Percentiles rank a stretch among this genome's conserved stretches.
These are phyloP conservation scores for Starmerella apis DNA, from an alignment of 805 yeast genomes.

Conservation along the genomic window DNA sequence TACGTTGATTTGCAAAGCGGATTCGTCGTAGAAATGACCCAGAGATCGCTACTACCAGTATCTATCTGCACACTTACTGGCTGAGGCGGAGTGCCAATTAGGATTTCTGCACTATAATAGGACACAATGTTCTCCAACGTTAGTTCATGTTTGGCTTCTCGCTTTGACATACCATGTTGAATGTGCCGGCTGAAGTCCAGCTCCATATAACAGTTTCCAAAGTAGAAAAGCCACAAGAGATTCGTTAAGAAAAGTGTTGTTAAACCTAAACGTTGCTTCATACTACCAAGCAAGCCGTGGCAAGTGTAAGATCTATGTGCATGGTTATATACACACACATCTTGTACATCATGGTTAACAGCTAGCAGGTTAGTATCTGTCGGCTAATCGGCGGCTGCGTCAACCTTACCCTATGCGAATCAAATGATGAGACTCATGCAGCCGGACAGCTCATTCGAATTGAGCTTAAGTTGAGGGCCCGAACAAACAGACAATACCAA, in stretches of 20 bases:
- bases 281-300: too few species aligned
- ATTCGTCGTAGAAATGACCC: slow-evolving; percentile 46
- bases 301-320: too few species aligned
- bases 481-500: too few species aligned
- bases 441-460: not conserved
- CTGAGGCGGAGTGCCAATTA: slow-evolving; percentile 51
- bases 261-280: too few species aligned
- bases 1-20: slow-evolving; percentile 32
- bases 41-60: slow-evolving; percentile 67
- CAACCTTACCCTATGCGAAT: not conserved
- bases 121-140: slow-evolving; percentile 26
- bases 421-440: not conserved
- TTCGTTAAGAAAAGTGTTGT: not conserved
- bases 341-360: not conserved
- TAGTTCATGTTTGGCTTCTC: not conserved
- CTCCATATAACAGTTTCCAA: not conserved
- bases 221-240: not conserved
- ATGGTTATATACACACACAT: not conserved
- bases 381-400: slow-evolving; percentile 1
- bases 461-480: too few species aligned
- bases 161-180: slow-evolving; percentile 14
- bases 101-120: slow-evolving; percentile 29
- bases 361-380: not conserved
- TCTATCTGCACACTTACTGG: slow-evolving; percentile 49
- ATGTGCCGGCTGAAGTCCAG: slow-evolving; percentile 13